These are phyloP conservation scores for Chondrus crispus DNA, from an alignment of 23 red algal species.

Conservation along the genomic window DNA sequence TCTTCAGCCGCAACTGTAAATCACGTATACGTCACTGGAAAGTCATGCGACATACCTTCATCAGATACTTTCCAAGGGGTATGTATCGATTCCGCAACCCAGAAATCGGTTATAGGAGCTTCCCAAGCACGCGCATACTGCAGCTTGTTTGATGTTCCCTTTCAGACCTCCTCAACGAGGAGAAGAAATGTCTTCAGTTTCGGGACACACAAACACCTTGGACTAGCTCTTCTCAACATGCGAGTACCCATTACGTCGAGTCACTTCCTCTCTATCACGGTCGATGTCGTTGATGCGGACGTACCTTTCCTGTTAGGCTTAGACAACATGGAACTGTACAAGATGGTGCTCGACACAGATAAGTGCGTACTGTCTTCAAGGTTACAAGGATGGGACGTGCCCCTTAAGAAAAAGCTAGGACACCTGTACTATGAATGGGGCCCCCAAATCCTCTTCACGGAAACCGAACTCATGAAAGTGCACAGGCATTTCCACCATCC, in stretches of 20 bases:
- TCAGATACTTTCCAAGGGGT: not conserved
- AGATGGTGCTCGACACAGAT: not conserved
- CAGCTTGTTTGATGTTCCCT: not conserved
- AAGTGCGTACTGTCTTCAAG: not conserved
- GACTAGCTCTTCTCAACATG: not conserved
- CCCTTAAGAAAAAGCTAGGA: not conserved
- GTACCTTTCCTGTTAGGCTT: not conserved
- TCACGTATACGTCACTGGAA: too few relatives aligned
- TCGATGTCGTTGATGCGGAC: not conserved
- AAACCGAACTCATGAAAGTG: not conserved
- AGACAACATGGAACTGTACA: not conserved
- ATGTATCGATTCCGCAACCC: conserved; percentile 12
- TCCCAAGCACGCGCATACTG: not conserved
- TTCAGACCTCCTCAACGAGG: not conserved
- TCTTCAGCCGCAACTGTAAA: too few relatives aligned
- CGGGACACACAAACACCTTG: not conserved
- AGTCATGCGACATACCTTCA: too few relatives aligned
- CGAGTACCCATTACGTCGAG: not conserved
- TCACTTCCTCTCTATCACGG: not conserved
- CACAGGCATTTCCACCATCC: not conserved
- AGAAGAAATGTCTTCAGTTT: not conserved
- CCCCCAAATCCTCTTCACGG: not conserved
- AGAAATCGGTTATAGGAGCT: not conserved
- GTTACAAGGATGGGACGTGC: not conserved
- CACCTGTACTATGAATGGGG: not conserved